A percentile compares a stretch with the other conserved stretches of the same genome.
These are phyloP conservation scores for Penicillium sp. DNA, from an alignment of 2,329 filamentous ascomycete species.

Conservation along the genomic window DNA sequence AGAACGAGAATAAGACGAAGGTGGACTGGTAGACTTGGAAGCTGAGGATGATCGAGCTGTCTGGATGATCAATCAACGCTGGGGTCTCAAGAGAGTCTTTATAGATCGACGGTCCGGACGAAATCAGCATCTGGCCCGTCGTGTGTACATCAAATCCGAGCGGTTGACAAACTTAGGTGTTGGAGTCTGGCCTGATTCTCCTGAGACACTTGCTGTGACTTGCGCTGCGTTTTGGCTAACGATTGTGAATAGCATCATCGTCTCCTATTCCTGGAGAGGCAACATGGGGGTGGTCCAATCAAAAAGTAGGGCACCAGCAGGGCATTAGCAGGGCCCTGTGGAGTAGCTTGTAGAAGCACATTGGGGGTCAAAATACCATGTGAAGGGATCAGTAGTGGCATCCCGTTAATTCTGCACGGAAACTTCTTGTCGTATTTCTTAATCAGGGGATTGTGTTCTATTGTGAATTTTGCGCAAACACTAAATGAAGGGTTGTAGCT, in stretches of 20 bases:
- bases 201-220: background rate
- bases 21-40: background rate
- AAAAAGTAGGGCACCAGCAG: background rate
- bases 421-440: no score
- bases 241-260: background rate
- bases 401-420: no score
- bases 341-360: background rate
- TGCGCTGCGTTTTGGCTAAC: background rate
- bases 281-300: conserved; percentile 1
- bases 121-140: no score
- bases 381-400: no score
- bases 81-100: no score
- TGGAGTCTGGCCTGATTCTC: background rate
- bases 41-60: background rate
- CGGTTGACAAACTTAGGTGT: no score
- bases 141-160: no score
- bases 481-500: no score
- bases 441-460: no score
- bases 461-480: no score
- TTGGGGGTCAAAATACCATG: background rate
- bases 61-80: no score
- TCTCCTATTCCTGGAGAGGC: background rate
- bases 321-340: background rate
- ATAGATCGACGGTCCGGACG: no score
- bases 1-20: background rate